These are phyloP conservation scores for Proliferodiscus dingleyae DNA, from an alignment of 2,329 filamentous ascomycete species.

Conservation along the genomic window DNA sequence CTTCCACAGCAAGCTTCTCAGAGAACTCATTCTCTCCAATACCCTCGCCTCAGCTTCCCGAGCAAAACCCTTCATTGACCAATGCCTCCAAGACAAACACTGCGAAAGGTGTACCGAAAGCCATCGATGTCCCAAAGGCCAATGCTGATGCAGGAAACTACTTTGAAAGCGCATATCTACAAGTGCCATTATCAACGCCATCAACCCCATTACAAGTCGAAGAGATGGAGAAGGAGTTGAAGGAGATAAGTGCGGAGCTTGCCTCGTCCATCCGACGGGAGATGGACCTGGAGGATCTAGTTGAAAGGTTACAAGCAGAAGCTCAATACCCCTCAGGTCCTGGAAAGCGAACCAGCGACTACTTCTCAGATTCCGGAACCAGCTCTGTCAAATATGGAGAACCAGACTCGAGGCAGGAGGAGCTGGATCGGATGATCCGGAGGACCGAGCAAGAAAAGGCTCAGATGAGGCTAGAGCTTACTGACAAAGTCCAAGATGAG, in stretches of 20 bases:
- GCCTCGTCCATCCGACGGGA: slow-evolving; percentile 89
- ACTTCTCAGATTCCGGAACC: slow-evolving; percentile 93
- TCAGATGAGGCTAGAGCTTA: slow-evolving; percentile 77
- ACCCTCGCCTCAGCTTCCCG: slow-evolving; percentile 47
- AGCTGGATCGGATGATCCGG: slow-evolving; percentile 78
- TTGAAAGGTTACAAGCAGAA: slow-evolving; percentile 83
- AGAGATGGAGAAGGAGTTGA: slow-evolving; percentile 91
- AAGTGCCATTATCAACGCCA: slow-evolving; percentile 28
- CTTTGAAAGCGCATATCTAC: slow-evolving; percentile 28
- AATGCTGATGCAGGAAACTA: slow-evolving; percentile 37
- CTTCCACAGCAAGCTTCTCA: slow-evolving; percentile 60
- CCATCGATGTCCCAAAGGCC: slow-evolving; percentile 31
- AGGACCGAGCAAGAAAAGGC: slow-evolving; percentile 89
- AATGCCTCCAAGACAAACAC: slow-evolving; percentile 22
- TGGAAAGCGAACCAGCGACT: slow-evolving; percentile 82
- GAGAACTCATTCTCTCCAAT: slow-evolving; percentile 50
- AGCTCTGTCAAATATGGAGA: slow-evolving; percentile 71
- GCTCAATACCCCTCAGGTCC: slow-evolving; percentile 50
- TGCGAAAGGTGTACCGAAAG: slow-evolving; percentile 33
- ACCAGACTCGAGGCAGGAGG: slow-evolving; percentile 56
- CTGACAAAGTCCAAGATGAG: slow-evolving; percentile 83
- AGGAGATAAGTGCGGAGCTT: slow-evolving; percentile 87
- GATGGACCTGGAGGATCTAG: slow-evolving; percentile 92
- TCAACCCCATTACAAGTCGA: slow-evolving; percentile 57
- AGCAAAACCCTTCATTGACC: slow-evolving; percentile 26